Percentiles rank a stretch among this genome's conserved stretches.
Conservation (phyloP, 2,329 filamentous ascomycete species). For the Ophiosphaerella korrae region DNA sequence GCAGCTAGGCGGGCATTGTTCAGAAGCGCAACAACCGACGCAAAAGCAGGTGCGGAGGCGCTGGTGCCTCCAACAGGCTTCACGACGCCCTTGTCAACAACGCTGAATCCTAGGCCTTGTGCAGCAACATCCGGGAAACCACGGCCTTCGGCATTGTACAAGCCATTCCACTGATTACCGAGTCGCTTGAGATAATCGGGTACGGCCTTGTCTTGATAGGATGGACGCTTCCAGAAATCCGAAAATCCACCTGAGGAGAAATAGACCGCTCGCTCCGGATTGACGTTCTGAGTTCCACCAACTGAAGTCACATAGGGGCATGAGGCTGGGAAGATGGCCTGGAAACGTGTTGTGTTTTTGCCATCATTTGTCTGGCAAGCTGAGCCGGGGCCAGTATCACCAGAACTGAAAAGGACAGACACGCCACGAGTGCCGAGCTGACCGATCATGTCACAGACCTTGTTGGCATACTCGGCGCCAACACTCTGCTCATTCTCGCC, state of each 20-base stretch:
- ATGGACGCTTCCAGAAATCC: constrained; percentile 49
- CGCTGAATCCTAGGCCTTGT: constrained; percentile 41
- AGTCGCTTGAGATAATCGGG: constrained; percentile 47
- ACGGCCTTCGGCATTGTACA: constrained; percentile 52
- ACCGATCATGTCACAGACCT: constrained; percentile 48
- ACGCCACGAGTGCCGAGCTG: constrained; percentile 49
- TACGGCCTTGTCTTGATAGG: constrained; percentile 51
- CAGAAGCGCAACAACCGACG: constrained; percentile 44
- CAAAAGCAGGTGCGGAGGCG: constrained; percentile 47
- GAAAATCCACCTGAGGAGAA: constrained; percentile 55
- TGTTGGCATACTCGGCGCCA: constrained; percentile 43
- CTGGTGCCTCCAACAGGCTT: constrained; percentile 45
- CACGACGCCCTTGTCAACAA: constrained; percentile 41
- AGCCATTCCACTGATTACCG: constrained; percentile 45
- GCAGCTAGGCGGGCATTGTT: constrained; percentile 46
- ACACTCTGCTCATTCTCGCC: constrained; percentile 50
- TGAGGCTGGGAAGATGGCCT: constrained; percentile 53
- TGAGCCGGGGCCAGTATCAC: constrained; percentile 49
- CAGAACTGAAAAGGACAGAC: constrained; percentile 47
- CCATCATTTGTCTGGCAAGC: constrained; percentile 55
- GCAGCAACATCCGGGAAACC: constrained; percentile 55
- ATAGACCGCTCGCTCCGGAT: constrained; percentile 47
- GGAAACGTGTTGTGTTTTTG: constrained; percentile 50
- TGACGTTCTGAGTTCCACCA: constrained; percentile 48
- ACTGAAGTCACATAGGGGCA: constrained; percentile 57